Evolutionary conservation across 192 early-diverging fungal genomes (phyloP).

Genomic region (Coemansia sp.): DNA sequence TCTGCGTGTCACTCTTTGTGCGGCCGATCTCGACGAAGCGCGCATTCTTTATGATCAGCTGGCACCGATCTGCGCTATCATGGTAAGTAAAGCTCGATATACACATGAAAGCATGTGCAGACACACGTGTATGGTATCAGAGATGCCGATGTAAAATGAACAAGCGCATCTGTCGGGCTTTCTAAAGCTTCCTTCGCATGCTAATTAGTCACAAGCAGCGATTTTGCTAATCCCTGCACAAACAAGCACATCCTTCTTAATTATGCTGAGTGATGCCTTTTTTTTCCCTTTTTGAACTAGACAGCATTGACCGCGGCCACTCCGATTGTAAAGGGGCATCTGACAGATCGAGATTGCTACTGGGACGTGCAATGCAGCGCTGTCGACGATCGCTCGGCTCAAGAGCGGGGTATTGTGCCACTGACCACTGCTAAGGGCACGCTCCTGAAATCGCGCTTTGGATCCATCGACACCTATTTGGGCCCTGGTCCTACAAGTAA

Average conservation of each 20-base stretch:
- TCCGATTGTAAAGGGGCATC: slow-evolving; percentile 89
- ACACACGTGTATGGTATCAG: not conserved
- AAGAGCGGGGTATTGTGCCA: slow-evolving; percentile 85
- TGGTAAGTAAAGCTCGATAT: slow-evolving; percentile 53
- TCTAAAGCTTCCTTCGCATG: not conserved
- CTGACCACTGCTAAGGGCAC: slow-evolving; percentile 70
- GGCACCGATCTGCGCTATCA: slow-evolving; percentile 86
- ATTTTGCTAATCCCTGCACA: not conserved
- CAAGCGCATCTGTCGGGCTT: not conserved
- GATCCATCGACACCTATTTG: slow-evolving; percentile 87
- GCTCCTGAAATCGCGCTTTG: slow-evolving; percentile 94
- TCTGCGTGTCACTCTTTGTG: slow-evolving; percentile 94
- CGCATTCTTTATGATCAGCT: slow-evolving; percentile 92
- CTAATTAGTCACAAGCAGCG: not conserved
- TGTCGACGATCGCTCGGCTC: slow-evolving; percentile 89
- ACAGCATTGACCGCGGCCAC: slow-evolving; percentile 88
- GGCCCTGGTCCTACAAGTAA: slow-evolving; percentile 49
- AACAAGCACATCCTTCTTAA: not conserved
- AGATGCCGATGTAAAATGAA: too few species aligned
- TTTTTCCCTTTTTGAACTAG: slow-evolving; percentile 12
- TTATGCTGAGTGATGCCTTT: not conserved
- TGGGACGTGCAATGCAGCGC: slow-evolving; percentile 94
- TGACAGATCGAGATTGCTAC: slow-evolving; percentile 92
- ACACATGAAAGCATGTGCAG: not conserved
- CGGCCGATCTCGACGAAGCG: slow-evolving; percentile 89